Conservation (phyloP, 1,284 basidiomycete species). For the Wallemia hederae region DNA sequence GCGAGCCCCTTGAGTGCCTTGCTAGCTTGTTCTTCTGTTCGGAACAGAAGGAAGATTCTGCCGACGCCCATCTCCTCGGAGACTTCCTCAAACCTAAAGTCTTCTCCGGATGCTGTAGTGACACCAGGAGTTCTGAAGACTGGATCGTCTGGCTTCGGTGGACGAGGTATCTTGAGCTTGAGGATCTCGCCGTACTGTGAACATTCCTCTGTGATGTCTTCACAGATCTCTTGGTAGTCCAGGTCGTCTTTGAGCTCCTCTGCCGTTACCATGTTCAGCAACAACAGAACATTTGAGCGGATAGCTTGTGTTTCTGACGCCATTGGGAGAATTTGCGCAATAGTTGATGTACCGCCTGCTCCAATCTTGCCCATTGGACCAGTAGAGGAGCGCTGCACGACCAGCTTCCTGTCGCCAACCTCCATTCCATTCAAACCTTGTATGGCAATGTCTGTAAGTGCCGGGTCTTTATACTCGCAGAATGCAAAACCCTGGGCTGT, state of each 20-base stretch:
- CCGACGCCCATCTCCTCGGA: conserved; percentile 78
- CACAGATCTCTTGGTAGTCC: conserved; percentile 77
- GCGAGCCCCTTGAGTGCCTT: conserved; percentile 54
- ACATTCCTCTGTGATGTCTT: conserved; percentile 85
- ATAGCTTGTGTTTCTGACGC: conserved; percentile 13
- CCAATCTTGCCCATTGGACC: conserved; percentile 25
- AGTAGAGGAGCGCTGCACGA: conserved; percentile 86
- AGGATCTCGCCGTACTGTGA: conserved; percentile 49
- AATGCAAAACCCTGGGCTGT: conserved; percentile 67
- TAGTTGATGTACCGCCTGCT: conserved; percentile 19
- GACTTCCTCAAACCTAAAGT: conserved; percentile 17
- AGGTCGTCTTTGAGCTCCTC: conserved; percentile 74
- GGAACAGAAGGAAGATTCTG: conserved; percentile 69
- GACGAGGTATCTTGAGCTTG: conserved; percentile 64
- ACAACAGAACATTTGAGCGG: conserved; percentile 49
- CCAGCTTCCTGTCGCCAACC: conserved; percentile 78
- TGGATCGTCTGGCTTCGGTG: conserved; percentile 49
- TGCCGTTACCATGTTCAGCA: conserved; percentile 94
- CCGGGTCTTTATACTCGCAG: conserved; percentile 80
- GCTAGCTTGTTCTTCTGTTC: conserved; percentile 28
- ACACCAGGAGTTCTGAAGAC: conserved; percentile 40
- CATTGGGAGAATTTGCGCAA: conserved; percentile 26
- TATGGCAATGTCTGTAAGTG: conserved; percentile 78
- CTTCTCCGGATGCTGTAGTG: conserved; percentile 30
- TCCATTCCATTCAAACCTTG: conserved; percentile 92